Conservation (phyloP, 768 basidiomycete species). For the Amyloporia xantha region DNA sequence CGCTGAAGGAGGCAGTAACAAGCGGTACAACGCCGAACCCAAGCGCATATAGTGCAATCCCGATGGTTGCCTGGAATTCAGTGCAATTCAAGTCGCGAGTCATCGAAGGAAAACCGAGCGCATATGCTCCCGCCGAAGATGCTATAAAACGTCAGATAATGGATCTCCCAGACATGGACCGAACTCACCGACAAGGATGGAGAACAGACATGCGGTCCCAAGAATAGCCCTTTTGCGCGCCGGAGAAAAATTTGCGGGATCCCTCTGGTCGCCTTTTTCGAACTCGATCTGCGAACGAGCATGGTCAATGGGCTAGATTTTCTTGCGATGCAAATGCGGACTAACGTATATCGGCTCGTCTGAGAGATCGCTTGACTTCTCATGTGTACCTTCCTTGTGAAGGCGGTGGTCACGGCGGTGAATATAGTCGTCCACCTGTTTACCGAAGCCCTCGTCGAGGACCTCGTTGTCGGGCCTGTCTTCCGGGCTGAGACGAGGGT, state of each 20-base stretch:
- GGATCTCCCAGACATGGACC: not conserved
- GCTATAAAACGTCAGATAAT: slow-evolving; percentile 27
- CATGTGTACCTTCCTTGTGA: slow-evolving; percentile 6
- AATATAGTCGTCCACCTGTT: slow-evolving; percentile 27
- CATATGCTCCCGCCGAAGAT: slow-evolving; percentile 44
- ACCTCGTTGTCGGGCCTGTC: slow-evolving; percentile 26
- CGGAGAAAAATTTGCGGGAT: slow-evolving; percentile 27
- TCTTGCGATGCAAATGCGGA: not conserved
- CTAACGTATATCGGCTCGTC: slow-evolving; percentile 21
- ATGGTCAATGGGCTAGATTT: too few species aligned
- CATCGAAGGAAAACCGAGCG: slow-evolving; percentile 54
- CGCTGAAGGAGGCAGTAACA: slow-evolving; percentile 62
- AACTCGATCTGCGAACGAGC: slow-evolving; percentile 30
- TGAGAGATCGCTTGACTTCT: not conserved
- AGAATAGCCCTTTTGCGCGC: slow-evolving; percentile 36
- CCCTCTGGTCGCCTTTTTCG: slow-evolving; percentile 24
- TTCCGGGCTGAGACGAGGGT: slow-evolving; percentile 30
- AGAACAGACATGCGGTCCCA: slow-evolving; percentile 39
- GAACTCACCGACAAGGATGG: slow-evolving; percentile 39
- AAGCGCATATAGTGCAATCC: slow-evolving; percentile 44
- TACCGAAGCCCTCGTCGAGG: slow-evolving; percentile 28
- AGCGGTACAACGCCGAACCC: slow-evolving; percentile 62
- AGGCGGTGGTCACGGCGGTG: slow-evolving; percentile 18
- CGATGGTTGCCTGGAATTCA: slow-evolving; percentile 23
- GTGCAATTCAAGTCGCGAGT: slow-evolving; percentile 31